Evolutionary conservation across 208 protist genomes (phyloP), one percentile per base, ranked within the genome.

Genomic region (Phytomonas sp.): DNA sequence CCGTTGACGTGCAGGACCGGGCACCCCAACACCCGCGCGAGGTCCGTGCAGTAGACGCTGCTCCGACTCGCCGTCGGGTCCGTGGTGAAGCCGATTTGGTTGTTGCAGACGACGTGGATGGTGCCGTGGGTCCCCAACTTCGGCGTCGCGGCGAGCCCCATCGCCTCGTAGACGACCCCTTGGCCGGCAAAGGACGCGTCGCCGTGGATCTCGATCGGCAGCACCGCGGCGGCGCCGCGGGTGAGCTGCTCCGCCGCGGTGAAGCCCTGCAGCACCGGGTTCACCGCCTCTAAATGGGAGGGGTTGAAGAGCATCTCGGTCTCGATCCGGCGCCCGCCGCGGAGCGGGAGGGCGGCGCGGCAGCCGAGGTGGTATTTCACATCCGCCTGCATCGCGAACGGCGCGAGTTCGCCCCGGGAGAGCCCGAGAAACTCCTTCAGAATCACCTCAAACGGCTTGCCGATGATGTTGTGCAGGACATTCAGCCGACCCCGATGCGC

Each of bases 21-120:
- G 69, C 92, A 96, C 68, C 80, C 80, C 81, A 90, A 91, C 33
- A 89, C 88, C 76, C 98, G 98, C 17, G 93, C 98, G 40, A 99
- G 82, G 75, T 99, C 98, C 20, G 97, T 98, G 79, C 95, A 98
- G 82, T 99, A 99, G 6, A 96, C 87, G 37, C 97, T 98, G 37
- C 97, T 98, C 31, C 98, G 94, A 51, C 92, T 92, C 61, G 78
- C 89, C 67, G 85, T 91, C 34, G 98, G 97, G 83, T 99, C 97
- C 0, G 98, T 99, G 32, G 98, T 99, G 85, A 99, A 99, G 75
- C 98, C 97, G 80, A 99, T 98, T 87, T 99, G 98, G 80, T 99
- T 99, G 87, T 99, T 99, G 61, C 99, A 96, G 60, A 99, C 93
- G 31, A 99, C 88, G 82, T 99, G 98, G 67, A 99, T 89, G 9